phyloP scores from a whole-genome alignment of 1,139 yeast genomes.

The Zygotorulaspora mrakii region DNA sequence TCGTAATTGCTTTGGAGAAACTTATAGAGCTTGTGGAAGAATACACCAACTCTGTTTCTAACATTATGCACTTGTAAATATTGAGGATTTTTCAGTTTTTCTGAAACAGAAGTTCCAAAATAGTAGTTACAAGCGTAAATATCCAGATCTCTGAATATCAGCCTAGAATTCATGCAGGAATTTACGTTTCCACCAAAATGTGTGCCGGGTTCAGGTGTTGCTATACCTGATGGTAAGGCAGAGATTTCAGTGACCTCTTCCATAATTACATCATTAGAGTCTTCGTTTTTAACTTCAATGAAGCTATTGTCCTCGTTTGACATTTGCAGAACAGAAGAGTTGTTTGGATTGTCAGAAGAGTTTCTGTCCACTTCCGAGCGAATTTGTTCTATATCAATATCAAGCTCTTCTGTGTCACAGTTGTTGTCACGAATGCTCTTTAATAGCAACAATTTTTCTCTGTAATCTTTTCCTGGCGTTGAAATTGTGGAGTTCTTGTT shows the following conservation, averaged over 20 bases:
- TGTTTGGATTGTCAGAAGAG: constrained; percentile 18
- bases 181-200: constrained; percentile 12
- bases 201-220: constrained; percentile 32
- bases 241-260: constrained; percentile 36
- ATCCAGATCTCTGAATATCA: constrained; percentile 51
- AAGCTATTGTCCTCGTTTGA: constrained; percentile 43
- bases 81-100: constrained; percentile 49
- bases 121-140: constrained; percentile 56
- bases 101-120: constrained; percentile 41
- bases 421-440: constrained; percentile 36
- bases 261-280: constrained; percentile 31
- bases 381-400: constrained; percentile 39
- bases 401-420: constrained; percentile 36
- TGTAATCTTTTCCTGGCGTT: constrained; percentile 23
- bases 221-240: constrained; percentile 34
- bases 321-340: constrained; percentile 39
- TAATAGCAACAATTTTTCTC: constrained; percentile 36
- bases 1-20: constrained; percentile 50
- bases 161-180: constrained; percentile 25
- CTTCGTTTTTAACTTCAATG: constrained; percentile 32
- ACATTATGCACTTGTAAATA: constrained; percentile 61
- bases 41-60: constrained; percentile 60
- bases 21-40: constrained; percentile 57
- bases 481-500: constrained; percentile 30
- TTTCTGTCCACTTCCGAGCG: constrained; percentile 31